phyloP scores from a whole-genome alignment of 2,329 filamentous ascomycete species.

The Hypoxylon sp. region DNA sequence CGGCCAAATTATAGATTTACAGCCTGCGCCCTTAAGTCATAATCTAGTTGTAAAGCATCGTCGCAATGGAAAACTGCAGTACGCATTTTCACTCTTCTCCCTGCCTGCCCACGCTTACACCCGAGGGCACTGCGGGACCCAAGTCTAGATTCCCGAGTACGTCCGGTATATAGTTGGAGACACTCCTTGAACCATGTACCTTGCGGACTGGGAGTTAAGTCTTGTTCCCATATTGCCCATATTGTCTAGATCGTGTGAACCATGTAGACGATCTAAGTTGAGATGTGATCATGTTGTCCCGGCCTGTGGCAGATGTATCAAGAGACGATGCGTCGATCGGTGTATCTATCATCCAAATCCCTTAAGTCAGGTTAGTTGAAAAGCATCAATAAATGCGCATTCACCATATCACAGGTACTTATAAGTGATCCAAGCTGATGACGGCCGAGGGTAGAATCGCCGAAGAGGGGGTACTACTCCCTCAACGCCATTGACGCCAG shows the following conservation, averaged over 20 bases:
- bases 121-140: slow-evolving; percentile 14
- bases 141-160: slow-evolving; percentile 16
- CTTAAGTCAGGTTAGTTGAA: slow-evolving; percentile 50
- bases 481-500: slow-evolving; percentile 45
- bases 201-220: slow-evolving; percentile 27
- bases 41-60: slow-evolving; percentile 52
- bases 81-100: slow-evolving; percentile 20
- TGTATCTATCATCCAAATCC: slow-evolving; percentile 55
- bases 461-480: slow-evolving; percentile 35
- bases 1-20: slow-evolving; percentile 50
- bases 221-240: slow-evolving; percentile 21
- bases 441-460: slow-evolving; percentile 37
- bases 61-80: slow-evolving; percentile 55
- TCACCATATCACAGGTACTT: background rate
- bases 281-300: slow-evolving; percentile 55
- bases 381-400: background rate
- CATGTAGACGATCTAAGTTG: slow-evolving; percentile 54
- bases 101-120: slow-evolving; percentile 27
- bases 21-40: slow-evolving; percentile 36
- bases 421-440: slow-evolving; percentile 17
- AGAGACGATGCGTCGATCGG: slow-evolving; percentile 48
- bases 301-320: slow-evolving; percentile 52
- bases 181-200: slow-evolving; percentile 9
- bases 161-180: slow-evolving; percentile 13
- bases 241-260: slow-evolving; percentile 43